Evolutionary conservation across 73 alveolate species (phyloP).

Genomic region (Paraurostyla sp.): DNA sequence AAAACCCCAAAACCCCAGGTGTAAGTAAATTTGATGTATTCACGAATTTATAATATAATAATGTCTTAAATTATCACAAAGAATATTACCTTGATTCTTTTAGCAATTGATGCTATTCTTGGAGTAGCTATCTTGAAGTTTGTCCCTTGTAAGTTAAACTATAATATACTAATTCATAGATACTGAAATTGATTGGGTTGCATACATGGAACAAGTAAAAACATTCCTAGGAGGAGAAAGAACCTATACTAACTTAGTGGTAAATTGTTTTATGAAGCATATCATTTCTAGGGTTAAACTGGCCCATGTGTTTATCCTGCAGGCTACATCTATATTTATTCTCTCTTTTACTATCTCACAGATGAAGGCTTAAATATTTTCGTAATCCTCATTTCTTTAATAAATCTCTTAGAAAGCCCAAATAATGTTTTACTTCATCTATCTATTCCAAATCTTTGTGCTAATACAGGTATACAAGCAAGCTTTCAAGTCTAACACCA

Average conservation of each 20-base stretch:
- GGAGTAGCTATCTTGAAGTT: neutral
- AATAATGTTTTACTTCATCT: slow-evolving; percentile 57
- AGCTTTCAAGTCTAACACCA: neutral
- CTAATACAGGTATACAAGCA: slow-evolving; percentile 61
- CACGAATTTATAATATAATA: too few species aligned
- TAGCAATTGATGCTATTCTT: slow-evolving; percentile 1
- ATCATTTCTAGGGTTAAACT: slow-evolving; percentile 55
- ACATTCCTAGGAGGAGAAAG: slow-evolving; percentile 73
- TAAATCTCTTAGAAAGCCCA: slow-evolving; percentile 63
- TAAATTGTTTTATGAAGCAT: neutral
- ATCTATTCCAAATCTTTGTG: slow-evolving; percentile 40
- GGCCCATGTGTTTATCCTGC: slow-evolving; percentile 89
- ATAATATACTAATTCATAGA: neutral
- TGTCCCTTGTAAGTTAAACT: slow-evolving; percentile 32
- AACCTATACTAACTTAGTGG: slow-evolving; percentile 69
- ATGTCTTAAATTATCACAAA: neutral
- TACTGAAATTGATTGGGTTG: slow-evolving; percentile 84
- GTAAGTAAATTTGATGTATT: too few species aligned
- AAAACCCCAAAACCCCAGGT: too few species aligned
- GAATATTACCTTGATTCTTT: neutral
- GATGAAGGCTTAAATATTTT: slow-evolving; percentile 64
- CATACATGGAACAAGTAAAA: slow-evolving; percentile 81
- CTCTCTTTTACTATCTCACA: slow-evolving; percentile 62
- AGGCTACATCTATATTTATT: slow-evolving; percentile 75
- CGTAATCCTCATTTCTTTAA: neutral